Base-by-base conservation (phyloP, 129 eudicot species). In the Calendula officinalis region DNA sequence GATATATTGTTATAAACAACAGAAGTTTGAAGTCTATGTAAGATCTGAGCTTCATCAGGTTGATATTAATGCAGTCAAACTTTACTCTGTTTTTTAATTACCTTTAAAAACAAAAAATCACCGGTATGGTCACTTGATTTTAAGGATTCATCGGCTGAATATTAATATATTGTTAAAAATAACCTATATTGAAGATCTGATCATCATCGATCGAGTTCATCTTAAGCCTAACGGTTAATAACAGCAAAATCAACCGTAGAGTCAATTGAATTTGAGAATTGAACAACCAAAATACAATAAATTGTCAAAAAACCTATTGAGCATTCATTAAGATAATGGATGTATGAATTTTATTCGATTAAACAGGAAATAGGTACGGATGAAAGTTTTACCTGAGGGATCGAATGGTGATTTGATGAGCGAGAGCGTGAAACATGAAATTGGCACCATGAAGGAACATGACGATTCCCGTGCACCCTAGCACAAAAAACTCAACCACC, bases 391-490 rank as follows among this genome's bases (percentile, higher is more conserved):
- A 83, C 95, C 95, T 86, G 76, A 86, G 71, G 22, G 84, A 59
- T 52, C 87, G 83, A 61, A 81, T 36, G 27, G 87, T 77, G 40
- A 80, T 36, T 41, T 75, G 87, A 55, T 71, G 73, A 70, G 74
- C 63, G 4, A 86, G 70, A 65, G 83, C 82, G n/a, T 80, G 95
- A 67, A 83, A 86, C 72, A 86, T 51, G 81, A 80, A 83, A 70
- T 86, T 81, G 64, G 75, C 72, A n/a, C 95, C 90, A 53, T 86
- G 95, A 64, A 83, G 69, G 68, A 86, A 80, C 82, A 83, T 68
- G 13, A 83, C 87, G 12, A 83, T 55, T 65, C 85, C 87, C 5
- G 90, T 80, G 81, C 95, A 83, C 40, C 90, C 87, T 15, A 83
- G 56, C 8, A 83, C 49, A 27, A 86, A 76, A 45, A 86, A 55